Conservation (phyloP, 2,329 filamentous ascomycete genomes). For the Pseudomassariella vexata region DNA sequence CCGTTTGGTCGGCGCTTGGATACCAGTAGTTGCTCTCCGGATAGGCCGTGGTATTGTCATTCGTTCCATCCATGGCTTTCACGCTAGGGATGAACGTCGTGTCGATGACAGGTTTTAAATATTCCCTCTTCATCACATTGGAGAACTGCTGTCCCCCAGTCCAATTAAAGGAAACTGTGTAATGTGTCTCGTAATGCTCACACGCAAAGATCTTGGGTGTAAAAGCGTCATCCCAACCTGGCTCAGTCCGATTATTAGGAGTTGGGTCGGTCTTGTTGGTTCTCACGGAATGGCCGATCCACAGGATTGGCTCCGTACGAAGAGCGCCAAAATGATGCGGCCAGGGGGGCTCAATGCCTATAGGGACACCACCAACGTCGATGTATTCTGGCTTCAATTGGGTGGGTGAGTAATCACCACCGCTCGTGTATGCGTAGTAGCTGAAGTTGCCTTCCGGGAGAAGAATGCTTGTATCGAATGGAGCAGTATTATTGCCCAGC, state of each 20-base stretch:
- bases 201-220: constrained; percentile 30
- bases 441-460: constrained; percentile 25
- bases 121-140: constrained; percentile 17
- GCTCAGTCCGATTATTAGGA: constrained; percentile 14
- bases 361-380: constrained; percentile 26
- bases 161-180: constrained; percentile 28
- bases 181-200: constrained; percentile 30
- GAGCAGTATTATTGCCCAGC: constrained; percentile 21
- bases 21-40: constrained; percentile 26
- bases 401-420: constrained; percentile 25
- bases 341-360: constrained; percentile 17
- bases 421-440: constrained; percentile 25
- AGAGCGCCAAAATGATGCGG: constrained; percentile 29
- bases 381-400: too few species aligned
- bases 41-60: constrained; percentile 26
- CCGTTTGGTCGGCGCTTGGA: constrained; percentile 11
- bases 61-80: constrained; percentile 27
- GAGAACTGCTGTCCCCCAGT: constrained; percentile 22
- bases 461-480: constrained; percentile 25
- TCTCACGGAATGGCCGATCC: constrained; percentile 27
- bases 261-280: constrained; percentile 13
- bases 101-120: constrained; percentile 25
- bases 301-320: constrained; percentile 31
- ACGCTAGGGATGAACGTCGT: constrained; percentile 23
- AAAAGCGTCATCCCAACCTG: constrained; percentile 24